Evolutionary conservation across 2,329 filamentous ascomycete genomes (phyloP), one percentile per base, ranked within the genome.

Genomic region (Chaetothyriales sp.): DNA sequence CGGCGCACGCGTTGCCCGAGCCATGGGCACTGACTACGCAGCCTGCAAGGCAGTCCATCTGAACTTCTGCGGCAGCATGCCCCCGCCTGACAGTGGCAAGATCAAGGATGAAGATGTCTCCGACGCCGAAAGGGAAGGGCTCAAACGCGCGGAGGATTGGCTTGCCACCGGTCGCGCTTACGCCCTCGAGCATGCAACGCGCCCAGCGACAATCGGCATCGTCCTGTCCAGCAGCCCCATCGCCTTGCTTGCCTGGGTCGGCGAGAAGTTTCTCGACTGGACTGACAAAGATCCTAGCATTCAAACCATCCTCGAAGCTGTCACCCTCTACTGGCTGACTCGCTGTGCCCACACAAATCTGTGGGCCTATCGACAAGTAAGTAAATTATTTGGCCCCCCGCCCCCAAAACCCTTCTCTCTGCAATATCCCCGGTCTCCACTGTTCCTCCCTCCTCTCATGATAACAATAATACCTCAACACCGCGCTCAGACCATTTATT

Each of bases 131-230:
- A 49, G 43, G 46, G 18, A 18, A 4, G 67, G 66, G 0, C 18
- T 76, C 1, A 49, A 66, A 19, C 64, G 70, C 4, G 64, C 62
- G 1, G 50, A 65, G 1, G 62, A 65, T 2, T 80, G 74, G 61
- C 51, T 57, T 1, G 52, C 62, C 0, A 65, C 60, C 1, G 78
- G 75, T 0, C 61, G 58, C 5, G 76, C 70, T 0, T 83, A 81
- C 59, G 70, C 70, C 0, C 48, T 69, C 0, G 69, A 75, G 60
- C 79, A 83, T 48, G 75, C 67, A 1, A 77, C 77, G 0, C 65
- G 73, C 5, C 75, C 79, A 0, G 67, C 70, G 0, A 83, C 79
- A 0, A 74, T 81, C 46, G 77, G 77, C 0, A 67, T 80, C 5
- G 73, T 70, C 0, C 63, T 83, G 1, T 66, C 71, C 2, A 66